Conservation (phyloP, 257 asterid genomes). For the Primulina eburnea region DNA sequence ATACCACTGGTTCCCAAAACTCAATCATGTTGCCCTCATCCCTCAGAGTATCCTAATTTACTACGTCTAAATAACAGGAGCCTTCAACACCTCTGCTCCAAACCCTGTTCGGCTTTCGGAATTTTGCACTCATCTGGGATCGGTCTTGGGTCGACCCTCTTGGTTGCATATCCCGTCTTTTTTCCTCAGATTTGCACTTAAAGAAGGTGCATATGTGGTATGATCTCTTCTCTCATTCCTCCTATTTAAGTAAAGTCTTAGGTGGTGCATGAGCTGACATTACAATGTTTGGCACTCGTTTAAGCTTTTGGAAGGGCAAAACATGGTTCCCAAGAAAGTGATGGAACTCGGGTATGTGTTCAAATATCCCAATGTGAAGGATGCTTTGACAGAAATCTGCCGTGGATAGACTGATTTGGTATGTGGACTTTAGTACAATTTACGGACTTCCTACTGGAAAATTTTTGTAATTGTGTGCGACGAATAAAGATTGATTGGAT, state of each 20-base stretch:
- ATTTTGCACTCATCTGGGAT: conserved; percentile 81
- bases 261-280: not conserved
- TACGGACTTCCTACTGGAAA: not conserved
- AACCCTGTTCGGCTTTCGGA: conserved; percentile 78
- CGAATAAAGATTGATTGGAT: not conserved
- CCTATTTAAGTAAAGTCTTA: not conserved
- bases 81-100: conserved; percentile 85
- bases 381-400: not conserved
- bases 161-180: conserved; percentile 94
- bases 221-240: conserved; percentile 15
- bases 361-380: not conserved
- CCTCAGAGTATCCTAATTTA: not conserved
- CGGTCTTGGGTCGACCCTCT: conserved; percentile 81
- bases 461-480: not conserved
- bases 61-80: conserved; percentile 43
- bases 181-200: conserved; percentile 82
- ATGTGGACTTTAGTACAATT: no score
- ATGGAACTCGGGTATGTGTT: conserved; percentile 66
- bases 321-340: conserved; percentile 70
- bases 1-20: no score
- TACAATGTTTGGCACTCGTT: not conserved
- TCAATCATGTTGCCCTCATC: not conserved
- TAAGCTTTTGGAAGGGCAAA: conserved; percentile 90
- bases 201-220: conserved; percentile 97
- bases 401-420: not conserved